A percentile compares a stretch with the other conserved stretches of the same genome.
These are phyloP conservation scores for Globisporangium uncinulatum DNA, from an alignment of 352 stramenopile genomes.

Conservation along the genomic window DNA sequence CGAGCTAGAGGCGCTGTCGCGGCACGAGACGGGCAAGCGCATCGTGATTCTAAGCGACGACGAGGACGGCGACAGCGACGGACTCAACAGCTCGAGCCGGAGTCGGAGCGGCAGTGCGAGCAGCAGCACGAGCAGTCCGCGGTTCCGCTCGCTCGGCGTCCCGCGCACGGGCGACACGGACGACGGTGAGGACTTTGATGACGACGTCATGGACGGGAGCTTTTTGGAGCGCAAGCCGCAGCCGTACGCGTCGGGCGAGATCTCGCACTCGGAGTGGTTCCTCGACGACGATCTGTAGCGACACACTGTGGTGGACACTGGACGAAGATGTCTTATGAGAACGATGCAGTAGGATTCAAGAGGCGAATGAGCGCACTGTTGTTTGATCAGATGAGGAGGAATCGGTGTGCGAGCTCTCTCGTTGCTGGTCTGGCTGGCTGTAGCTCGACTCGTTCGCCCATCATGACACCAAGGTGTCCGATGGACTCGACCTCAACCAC, in stretches of 20 bases:
- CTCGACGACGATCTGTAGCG: conserved; percentile 14
- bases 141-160: conserved; percentile 31
- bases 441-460: too few relatives aligned
- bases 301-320: not conserved
- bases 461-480: too few relatives aligned
- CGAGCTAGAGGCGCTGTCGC: conserved; percentile 37
- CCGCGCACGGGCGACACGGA: conserved; percentile 25
- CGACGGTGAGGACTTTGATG: conserved; percentile 19
- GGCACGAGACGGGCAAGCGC: conserved; percentile 26
- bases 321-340: too few relatives aligned
- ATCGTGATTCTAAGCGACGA: not conserved
- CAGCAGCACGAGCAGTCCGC: conserved; percentile 17
- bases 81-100: conserved; percentile 1
- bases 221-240: conserved; percentile 11
- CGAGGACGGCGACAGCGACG: conserved; percentile 11
- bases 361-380: too few relatives aligned
- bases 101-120: conserved; percentile 25
- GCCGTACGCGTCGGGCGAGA: conserved; percentile 29
- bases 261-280: conserved; percentile 53
- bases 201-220: conserved; percentile 44
- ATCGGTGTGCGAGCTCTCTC: too few relatives aligned
- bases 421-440: too few relatives aligned
- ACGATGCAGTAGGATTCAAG: too few relatives aligned
- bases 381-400: too few relatives aligned
- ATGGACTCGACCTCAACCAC: too few relatives aligned